These are phyloP conservation scores for Lachancea lanzarotensis DNA, from an alignment of 805 yeast species.

Conservation along the genomic window DNA sequence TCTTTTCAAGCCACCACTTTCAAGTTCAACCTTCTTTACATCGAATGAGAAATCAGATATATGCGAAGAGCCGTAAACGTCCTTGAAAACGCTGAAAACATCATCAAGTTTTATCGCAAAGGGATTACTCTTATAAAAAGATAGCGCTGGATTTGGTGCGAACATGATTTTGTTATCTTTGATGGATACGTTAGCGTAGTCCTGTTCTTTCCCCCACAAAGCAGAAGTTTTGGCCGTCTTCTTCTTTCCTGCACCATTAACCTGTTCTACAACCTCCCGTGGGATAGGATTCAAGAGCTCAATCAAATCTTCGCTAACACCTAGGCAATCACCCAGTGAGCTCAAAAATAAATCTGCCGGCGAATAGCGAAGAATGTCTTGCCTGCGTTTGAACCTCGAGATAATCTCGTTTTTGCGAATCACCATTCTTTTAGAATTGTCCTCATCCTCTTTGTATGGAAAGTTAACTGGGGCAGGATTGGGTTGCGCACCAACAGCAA, in stretches of 20 bases:
- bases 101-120: slow-evolving; percentile 17
- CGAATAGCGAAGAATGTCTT: slow-evolving; percentile 27
- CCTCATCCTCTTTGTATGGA: slow-evolving; percentile 30
- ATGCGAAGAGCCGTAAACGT: slow-evolving; percentile 18
- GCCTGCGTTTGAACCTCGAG: slow-evolving; percentile 31
- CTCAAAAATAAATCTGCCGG: slow-evolving; percentile 29
- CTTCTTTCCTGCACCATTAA: slow-evolving; percentile 32
- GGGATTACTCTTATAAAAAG: slow-evolving; percentile 13
- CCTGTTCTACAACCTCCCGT: slow-evolving; percentile 21
- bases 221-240: slow-evolving; percentile 24
- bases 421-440: slow-evolving; percentile 23
- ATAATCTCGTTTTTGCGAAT: slow-evolving; percentile 29
- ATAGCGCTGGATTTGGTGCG: slow-evolving; percentile 13
- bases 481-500: slow-evolving; percentile 10
- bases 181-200: slow-evolving; percentile 18
- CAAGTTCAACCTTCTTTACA: slow-evolving; percentile 4
- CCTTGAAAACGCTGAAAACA: slow-evolving; percentile 22
- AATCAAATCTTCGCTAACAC: slow-evolving; percentile 24
- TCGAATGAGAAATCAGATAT: slow-evolving; percentile 14
- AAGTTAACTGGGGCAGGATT: slow-evolving; percentile 12
- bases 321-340: slow-evolving; percentile 31
- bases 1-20: slow-evolving; percentile 20
- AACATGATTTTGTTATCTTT: slow-evolving; percentile 25
- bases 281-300: slow-evolving; percentile 23
- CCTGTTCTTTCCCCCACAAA: slow-evolving; percentile 30